Evolutionary conservation across 768 basidiomycete species (phyloP).

Genomic region (Steccherinum ochraceum): DNA sequence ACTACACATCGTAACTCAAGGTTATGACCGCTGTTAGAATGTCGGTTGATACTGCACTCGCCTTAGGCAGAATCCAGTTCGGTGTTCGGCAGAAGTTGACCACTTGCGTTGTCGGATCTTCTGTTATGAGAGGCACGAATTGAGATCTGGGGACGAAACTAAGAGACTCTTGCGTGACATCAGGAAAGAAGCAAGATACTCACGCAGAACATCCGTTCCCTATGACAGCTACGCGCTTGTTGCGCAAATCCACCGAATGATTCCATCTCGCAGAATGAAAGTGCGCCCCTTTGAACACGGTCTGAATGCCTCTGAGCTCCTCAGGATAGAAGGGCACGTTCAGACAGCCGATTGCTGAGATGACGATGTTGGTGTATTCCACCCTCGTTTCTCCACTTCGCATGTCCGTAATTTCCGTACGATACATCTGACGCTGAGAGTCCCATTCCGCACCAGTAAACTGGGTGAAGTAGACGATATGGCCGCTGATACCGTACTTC

Average conservation of each 20-base stretch:
- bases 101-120: conserved; percentile 17
- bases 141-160: conserved; percentile 11
- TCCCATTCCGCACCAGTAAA: conserved; percentile 27
- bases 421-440: conserved; percentile 16
- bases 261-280: conserved; percentile 26
- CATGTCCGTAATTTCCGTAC: conserved; percentile 17
- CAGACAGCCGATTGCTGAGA: conserved; percentile 23
- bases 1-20: conserved; percentile 1
- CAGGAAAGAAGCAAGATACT: neutral
- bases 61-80: conserved; percentile 19
- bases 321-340: conserved; percentile 20
- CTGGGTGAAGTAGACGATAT: conserved; percentile 19
- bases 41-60: neutral
- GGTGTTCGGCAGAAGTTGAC: conserved; percentile 25
- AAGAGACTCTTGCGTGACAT: neutral
- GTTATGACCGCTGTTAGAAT: neutral
- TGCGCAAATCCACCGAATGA: conserved; percentile 15
- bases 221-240: conserved; percentile 25
- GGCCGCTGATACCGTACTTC: conserved; percentile 14
- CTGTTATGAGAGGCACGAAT: conserved; percentile 19
- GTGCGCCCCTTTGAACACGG: conserved; percentile 19
- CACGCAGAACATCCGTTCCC: conserved; percentile 27
- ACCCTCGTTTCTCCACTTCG: conserved; percentile 11
- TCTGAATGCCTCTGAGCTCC: conserved; percentile 15
- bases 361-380: conserved; percentile 19